Base-by-base conservation (phyloP, 2,329 filamentous ascomycete genomes). In the Moelleriella libera region DNA sequence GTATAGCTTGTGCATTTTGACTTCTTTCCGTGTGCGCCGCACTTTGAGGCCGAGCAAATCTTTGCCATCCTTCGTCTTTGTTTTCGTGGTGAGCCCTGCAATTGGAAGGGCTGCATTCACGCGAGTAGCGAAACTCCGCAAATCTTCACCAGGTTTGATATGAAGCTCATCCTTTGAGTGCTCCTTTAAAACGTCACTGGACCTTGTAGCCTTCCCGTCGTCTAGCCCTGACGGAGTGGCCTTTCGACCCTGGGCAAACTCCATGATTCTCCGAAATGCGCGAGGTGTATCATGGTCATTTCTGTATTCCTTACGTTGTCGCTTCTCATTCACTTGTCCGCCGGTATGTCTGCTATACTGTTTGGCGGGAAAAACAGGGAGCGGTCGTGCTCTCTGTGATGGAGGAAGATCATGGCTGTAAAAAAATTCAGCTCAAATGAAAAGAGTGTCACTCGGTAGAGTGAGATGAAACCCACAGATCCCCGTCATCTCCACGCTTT, bases 41-140 rank as follows among this genome's bases (percentile, higher is more conserved):
- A 81, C 74, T 59, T 87, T 84, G 7, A 83, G 58, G 0, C 84
- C 79, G 34, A 76, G 65, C 6, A 80, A 74, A 50, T 83, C 81
- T 53, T 78, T 82, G 46, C 77, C 80, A 41, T 72, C 68, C 54
- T 73, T 79, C 7, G 72, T 64, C 12, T 56, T 55, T 0, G 72
- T 75, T 57, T 82, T 83, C 53, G 72, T 79, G 48, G 78, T 71
- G 7, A 96, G 71, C 0, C 82, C 82, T 6, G 79, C 70, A 0
- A 98, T 67, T 0, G 90, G 90, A 6, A 97, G 71, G 0, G 86
- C 81, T 45, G 86, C 84, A 60, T 97, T 83, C 6, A 98, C 92
- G 31, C 89, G 80, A 9, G 82, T 78, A 6, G 81, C 71, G 60
- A 94, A 98, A 46, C 94, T 85, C 5, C 83, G 79, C 58, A 97